These are phyloP conservation scores for Tolypocladium pustulatum DNA, from an alignment of 2,329 filamentous ascomycete species.

Conservation along the genomic window DNA sequence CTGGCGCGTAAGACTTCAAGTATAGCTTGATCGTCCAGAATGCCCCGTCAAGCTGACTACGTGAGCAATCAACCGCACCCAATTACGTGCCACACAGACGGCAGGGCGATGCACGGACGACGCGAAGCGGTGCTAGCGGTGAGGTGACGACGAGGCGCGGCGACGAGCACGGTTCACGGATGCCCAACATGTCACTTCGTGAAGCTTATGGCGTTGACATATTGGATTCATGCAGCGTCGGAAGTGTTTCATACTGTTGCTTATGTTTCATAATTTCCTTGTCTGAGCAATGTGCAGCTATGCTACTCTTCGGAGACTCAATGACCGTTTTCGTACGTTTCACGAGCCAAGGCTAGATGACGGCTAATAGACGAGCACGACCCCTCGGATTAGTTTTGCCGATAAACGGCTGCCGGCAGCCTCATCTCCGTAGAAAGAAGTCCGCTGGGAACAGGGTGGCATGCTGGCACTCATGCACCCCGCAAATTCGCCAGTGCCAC, in stretches of 20 bases:
- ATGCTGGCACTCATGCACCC: background rate
- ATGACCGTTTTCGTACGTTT: no score
- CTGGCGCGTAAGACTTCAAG: background rate
- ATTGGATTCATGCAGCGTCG: no score
- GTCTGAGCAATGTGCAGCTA: no score
- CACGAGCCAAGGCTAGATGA: background rate
- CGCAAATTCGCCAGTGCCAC: no score
- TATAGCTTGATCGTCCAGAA: background rate
- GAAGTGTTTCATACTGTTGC: no score
- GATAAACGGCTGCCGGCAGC: background rate
- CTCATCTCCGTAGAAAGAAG: background rate
- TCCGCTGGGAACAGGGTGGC: no score
- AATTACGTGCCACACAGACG: background rate
- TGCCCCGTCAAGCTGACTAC: background rate
- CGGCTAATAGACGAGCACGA: background rate
- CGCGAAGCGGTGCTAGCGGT: background rate
- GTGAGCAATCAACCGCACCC: background rate
- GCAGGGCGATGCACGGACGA: background rate
- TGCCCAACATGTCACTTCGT: no score
- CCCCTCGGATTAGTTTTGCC: background rate
- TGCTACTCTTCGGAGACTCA: no score
- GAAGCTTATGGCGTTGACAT: no score
- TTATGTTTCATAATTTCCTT: no score
- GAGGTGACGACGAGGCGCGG: background rate
- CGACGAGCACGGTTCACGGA: no score